Conservation (phyloP, 768 basidiomycete genomes). For the Naganishia vaughanmartiniae region DNA sequence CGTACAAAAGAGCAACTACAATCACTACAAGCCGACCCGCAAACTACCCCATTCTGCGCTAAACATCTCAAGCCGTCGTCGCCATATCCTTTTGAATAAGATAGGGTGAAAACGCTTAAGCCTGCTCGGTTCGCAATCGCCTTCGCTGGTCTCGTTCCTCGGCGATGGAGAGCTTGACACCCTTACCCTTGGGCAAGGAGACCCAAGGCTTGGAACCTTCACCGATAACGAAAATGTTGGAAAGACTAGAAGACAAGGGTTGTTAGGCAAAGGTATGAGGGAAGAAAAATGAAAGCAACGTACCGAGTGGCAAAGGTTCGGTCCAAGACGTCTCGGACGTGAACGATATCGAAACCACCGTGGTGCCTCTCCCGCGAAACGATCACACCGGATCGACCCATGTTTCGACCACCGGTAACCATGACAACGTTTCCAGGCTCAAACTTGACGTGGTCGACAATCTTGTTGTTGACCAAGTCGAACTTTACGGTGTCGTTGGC, state of each 20-base stretch:
- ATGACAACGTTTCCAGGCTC: conserved; percentile 96
- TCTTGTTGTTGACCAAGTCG: conserved; percentile 91
- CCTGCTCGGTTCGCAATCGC: conserved; percentile 47
- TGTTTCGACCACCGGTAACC: conserved; percentile 99
- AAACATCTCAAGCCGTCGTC: neutral
- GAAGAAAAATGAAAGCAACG: conserved; percentile 26
- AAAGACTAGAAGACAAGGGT: conserved; percentile 61
- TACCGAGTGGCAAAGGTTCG: conserved; percentile 96
- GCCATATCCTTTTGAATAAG: neutral
- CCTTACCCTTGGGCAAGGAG: conserved; percentile 95
- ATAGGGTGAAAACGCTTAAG: neutral
- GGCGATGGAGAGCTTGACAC: conserved; percentile 93
- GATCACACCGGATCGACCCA: conserved; percentile 96
- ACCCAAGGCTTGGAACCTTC: conserved; percentile 94
- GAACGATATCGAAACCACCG: conserved; percentile 98
- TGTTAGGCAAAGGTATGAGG: neutral
- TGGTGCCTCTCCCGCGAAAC: conserved; percentile 94
- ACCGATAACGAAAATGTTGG: conserved; percentile 97
- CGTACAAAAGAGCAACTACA: conserved; percentile 18
- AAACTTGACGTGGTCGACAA: conserved; percentile 85
- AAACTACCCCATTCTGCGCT: conserved; percentile 1
- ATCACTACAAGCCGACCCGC: conserved; percentile 1
- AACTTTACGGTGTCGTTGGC: conserved; percentile 98
- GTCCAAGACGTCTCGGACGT: conserved; percentile 92
- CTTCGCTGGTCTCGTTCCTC: conserved; percentile 82